Evolutionary conservation across 768 basidiomycete species (phyloP).

Genomic region (Auricularia sp.): DNA sequence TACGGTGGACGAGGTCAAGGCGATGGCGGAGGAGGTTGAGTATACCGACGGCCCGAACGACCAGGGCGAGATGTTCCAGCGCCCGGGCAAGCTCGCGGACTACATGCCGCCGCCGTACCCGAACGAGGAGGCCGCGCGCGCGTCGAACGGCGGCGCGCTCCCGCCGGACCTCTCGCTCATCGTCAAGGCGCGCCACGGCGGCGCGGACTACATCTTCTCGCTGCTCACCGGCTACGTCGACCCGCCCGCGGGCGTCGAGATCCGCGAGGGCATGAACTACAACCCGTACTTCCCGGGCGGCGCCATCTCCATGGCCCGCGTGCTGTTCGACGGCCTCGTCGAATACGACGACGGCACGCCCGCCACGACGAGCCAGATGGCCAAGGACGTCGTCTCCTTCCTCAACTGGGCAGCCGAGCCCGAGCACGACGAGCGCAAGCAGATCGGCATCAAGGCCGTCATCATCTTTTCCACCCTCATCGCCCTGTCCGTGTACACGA

Average conservation of each 20-base stretch:
- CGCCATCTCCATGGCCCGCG: constrained; percentile 96
- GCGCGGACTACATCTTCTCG: constrained; percentile 95
- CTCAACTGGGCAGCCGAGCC: constrained; percentile 96
- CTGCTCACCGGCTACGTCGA: constrained; percentile 96
- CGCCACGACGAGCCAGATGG: constrained; percentile 96
- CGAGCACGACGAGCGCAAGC: constrained; percentile 96
- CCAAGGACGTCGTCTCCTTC: constrained; percentile 96
- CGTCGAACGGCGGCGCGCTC: constrained; percentile 86
- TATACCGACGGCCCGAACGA: constrained; percentile 93
- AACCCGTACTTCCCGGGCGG: constrained; percentile 99
- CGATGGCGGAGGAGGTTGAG: constrained; percentile 93
- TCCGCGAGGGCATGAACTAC: constrained; percentile 98
- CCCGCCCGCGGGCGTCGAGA: constrained; percentile 87
- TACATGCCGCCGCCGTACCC: constrained; percentile 93
- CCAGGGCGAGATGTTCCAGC: constrained; percentile 95
- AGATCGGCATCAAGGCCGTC: constrained; percentile 90
- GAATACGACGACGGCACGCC: constrained; percentile 97
- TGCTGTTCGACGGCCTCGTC: constrained; percentile 90
- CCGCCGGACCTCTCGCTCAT: constrained; percentile 97
- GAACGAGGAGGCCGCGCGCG: constrained; percentile 95
- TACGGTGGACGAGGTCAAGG: constrained; percentile 79
- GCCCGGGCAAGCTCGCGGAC: constrained; percentile 96
- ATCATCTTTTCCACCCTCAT: constrained; percentile 85
- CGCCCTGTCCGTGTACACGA: constrained; percentile 74
- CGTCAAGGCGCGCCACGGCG: constrained; percentile 95